Evolutionary conservation across 2,329 filamentous ascomycete species (phyloP).

Genomic region (Verticillium klebahnii): DNA sequence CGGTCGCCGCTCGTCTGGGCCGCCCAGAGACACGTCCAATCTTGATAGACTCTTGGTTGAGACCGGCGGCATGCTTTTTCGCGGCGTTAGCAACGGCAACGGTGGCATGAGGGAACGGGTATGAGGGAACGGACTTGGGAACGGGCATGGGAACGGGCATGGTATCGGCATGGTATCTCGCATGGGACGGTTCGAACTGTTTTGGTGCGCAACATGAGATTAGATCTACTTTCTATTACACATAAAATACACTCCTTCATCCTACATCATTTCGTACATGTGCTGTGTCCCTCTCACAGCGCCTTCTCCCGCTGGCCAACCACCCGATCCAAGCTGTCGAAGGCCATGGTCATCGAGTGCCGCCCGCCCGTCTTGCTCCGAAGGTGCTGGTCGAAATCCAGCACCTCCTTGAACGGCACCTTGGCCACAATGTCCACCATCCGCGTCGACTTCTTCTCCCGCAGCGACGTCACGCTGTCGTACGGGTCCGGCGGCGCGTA

Average conservation of each 20-base stretch:
- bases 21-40: too few species aligned
- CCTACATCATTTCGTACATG: background rate
- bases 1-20: too few species aligned
- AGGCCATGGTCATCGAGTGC: conserved; percentile 54
- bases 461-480: conserved; percentile 53
- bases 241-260: background rate
- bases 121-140: background rate
- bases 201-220: background rate
- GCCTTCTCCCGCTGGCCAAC: conserved; percentile 50
- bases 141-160: background rate
- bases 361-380: conserved; percentile 84
- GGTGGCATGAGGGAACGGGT: background rate
- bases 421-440: conserved; percentile 71
- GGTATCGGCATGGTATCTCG: too few species aligned
- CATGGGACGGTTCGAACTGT: too few species aligned
- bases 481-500: conserved; percentile 89
- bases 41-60: background rate
- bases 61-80: background rate
- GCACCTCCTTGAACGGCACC: conserved; percentile 94
- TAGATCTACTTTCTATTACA: background rate
- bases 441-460: conserved; percentile 43
- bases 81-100: background rate
- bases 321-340: conserved; percentile 53
- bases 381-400: conserved; percentile 86
- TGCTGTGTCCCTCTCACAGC: conserved; percentile 20